These are phyloP conservation scores for Gossypium stocksii DNA, from an alignment of 345 rosid species.

Conservation along the genomic window DNA sequence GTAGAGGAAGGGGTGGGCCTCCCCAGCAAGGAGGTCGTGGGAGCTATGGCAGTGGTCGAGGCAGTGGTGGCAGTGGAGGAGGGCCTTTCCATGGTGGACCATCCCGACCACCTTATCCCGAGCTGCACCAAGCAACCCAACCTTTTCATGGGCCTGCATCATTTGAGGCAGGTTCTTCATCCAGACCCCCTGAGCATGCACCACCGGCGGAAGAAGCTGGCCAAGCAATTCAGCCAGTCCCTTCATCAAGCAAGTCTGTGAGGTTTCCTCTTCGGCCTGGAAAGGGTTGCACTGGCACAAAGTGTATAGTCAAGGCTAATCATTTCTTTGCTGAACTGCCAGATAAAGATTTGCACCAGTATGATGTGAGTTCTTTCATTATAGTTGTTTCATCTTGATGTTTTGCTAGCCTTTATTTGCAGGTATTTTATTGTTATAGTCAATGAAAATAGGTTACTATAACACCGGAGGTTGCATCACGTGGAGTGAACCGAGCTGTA, in stretches of 20 bases:
- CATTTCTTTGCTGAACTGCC: conserved; percentile 90
- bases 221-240: conserved; percentile 56
- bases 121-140: conserved; percentile 96
- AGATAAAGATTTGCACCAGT: conserved; percentile 92
- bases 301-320: conserved; percentile 89
- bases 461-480: conserved; percentile 68
- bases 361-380: conserved; percentile 54
- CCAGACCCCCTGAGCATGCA: conserved; percentile 41
- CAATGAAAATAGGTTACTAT: conserved; percentile 56
- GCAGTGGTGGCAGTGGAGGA: conserved; percentile 49
- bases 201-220: conserved; percentile 42
- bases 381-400: neutral
- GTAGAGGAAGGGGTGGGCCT: conserved; percentile 77
- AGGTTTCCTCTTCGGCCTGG: conserved; percentile 88
- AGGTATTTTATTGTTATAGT: neutral
- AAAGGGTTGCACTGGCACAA: conserved; percentile 52
- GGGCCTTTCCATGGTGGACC: conserved; percentile 52
- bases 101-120: conserved; percentile 68
- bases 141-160: conserved; percentile 47
- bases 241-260: conserved; percentile 70
- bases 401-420: neutral
- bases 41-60: conserved; percentile 38
- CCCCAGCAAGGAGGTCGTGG: conserved; percentile 64
- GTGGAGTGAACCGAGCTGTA: conserved; percentile 86
- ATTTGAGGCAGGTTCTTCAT: conserved; percentile 56